phyloP scores from a whole-genome alignment of 495 filamentous ascomycete species.

The Penicillium coprophilum region DNA sequence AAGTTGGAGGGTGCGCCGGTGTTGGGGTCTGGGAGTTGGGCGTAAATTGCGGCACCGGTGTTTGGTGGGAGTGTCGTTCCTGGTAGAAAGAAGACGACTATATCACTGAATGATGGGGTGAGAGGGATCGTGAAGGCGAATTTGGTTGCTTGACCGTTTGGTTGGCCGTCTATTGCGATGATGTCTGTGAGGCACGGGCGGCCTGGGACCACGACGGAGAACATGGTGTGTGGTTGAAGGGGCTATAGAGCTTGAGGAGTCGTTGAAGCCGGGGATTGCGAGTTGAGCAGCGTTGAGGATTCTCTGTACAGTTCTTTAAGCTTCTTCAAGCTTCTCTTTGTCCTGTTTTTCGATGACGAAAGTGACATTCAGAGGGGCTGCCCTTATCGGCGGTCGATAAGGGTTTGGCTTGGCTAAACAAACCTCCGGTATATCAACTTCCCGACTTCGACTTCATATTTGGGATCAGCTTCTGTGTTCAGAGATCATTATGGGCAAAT shows the following conservation, averaged over 20 bases:
- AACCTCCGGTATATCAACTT: not conserved
- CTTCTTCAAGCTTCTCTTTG: constrained; percentile 9
- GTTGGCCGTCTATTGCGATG: constrained; percentile 49
- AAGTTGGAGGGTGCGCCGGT: constrained; percentile 52
- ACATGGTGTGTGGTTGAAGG: constrained; percentile 38
- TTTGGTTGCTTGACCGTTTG: constrained; percentile 58
- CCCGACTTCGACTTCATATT: not conserved
- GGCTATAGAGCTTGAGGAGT: not conserved
- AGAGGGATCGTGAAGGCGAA: constrained; percentile 64
- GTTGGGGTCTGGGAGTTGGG: constrained; percentile 58
- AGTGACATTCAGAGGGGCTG: constrained; percentile 33
- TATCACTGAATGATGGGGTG: constrained; percentile 65
- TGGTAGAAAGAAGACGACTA: constrained; percentile 89
- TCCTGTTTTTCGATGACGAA: constrained; percentile 18
- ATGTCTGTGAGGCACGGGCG: constrained; percentile 63
- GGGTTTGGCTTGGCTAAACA: constrained; percentile 21
- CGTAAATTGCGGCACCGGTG: constrained; percentile 86
- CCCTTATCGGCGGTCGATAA: constrained; percentile 33
- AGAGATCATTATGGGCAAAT: constrained; percentile 41
- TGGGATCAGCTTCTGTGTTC: not conserved
- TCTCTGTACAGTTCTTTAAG: constrained; percentile 6
- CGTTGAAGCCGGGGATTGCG: not conserved
- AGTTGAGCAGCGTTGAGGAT: not conserved
- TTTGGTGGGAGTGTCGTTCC: constrained; percentile 68
- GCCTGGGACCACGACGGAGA: constrained; percentile 57